Conservation (phyloP, 306 rosid genomes). For the Coriaria nepalensis region DNA sequence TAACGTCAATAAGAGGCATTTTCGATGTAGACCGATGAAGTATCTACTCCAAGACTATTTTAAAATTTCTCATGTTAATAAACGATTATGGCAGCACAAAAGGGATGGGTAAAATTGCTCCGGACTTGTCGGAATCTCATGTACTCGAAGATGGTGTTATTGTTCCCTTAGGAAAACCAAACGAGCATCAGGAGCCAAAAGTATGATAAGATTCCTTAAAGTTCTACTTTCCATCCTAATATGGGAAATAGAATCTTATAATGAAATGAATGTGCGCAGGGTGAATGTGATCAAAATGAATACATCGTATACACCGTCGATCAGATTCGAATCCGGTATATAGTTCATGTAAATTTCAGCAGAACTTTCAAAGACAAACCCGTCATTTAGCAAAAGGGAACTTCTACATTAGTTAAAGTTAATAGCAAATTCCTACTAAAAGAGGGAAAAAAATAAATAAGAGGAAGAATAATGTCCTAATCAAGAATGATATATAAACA, state of each 20-base stretch:
- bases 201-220: background rate
- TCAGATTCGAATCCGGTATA: constrained; percentile 62
- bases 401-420: background rate
- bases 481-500: too few relatives aligned
- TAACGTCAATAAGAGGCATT: too few relatives aligned
- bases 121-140: constrained; percentile 45
- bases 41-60: too few relatives aligned
- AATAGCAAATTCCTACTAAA: too few relatives aligned
- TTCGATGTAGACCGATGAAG: too few relatives aligned
- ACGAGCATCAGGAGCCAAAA: constrained; percentile 3
- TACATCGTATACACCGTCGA: constrained; percentile 68
- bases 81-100: constrained; percentile 58
- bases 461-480: too few relatives aligned
- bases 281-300: constrained; percentile 45
- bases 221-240: background rate
- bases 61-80: background rate
- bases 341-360: constrained; percentile 53
- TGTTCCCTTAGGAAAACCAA: constrained; percentile 61
- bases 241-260: too few relatives aligned
- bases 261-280: constrained; percentile 24
- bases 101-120: constrained; percentile 62
- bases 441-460: too few relatives aligned
- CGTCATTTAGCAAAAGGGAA: background rate
- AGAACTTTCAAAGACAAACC: background rate
- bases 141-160: constrained; percentile 48